Evolutionary conservation across 1,284 basidiomycete species (phyloP).

Genomic region (Tylopilus orsonianus): DNA sequence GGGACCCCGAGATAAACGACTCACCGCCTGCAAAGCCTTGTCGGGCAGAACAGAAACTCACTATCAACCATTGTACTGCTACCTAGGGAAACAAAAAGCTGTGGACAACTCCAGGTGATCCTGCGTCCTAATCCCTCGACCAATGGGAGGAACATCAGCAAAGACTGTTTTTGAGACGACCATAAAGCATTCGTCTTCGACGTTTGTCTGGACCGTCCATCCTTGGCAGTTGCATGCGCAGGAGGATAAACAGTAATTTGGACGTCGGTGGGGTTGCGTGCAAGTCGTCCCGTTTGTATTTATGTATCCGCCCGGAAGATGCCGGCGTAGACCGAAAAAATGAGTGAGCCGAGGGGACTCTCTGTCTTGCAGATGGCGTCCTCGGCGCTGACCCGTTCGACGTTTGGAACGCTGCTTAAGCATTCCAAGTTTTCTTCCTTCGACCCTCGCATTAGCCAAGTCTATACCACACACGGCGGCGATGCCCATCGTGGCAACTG

Average conservation of each 20-base stretch:
- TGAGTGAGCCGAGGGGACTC: neutral
- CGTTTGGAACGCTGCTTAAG: slow-evolving; percentile 70
- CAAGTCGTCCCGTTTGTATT: slow-evolving; percentile 1
- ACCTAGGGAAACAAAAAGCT: slow-evolving; percentile 8
- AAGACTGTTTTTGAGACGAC: slow-evolving; percentile 85
- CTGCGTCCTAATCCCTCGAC: slow-evolving; percentile 84
- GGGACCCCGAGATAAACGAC: neutral
- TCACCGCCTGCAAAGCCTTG: slow-evolving; percentile 1
- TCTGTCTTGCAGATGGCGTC: slow-evolving; percentile 28
- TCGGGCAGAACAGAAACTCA: slow-evolving; percentile 12
- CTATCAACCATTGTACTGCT: slow-evolving; percentile 4
- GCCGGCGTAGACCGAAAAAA: slow-evolving; percentile 22
- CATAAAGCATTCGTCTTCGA: slow-evolving; percentile 56
- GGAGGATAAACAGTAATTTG: slow-evolving; percentile 77
- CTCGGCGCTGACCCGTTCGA: slow-evolving; percentile 47
- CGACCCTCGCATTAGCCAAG: slow-evolving; percentile 70
- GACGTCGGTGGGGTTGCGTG: slow-evolving; percentile 46
- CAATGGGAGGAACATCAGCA: slow-evolving; percentile 82
- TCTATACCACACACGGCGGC: slow-evolving; percentile 67
- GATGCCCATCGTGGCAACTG: slow-evolving; percentile 73
- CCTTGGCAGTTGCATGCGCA: slow-evolving; percentile 47
- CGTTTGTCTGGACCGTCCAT: slow-evolving; percentile 86
- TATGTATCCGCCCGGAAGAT: slow-evolving; percentile 26
- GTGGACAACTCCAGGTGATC: slow-evolving; percentile 84
- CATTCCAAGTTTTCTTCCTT: slow-evolving; percentile 75